These are phyloP conservation scores for Phanerodontia chrysosporium DNA, from an alignment of 768 basidiomycete genomes.

Conservation along the genomic window DNA sequence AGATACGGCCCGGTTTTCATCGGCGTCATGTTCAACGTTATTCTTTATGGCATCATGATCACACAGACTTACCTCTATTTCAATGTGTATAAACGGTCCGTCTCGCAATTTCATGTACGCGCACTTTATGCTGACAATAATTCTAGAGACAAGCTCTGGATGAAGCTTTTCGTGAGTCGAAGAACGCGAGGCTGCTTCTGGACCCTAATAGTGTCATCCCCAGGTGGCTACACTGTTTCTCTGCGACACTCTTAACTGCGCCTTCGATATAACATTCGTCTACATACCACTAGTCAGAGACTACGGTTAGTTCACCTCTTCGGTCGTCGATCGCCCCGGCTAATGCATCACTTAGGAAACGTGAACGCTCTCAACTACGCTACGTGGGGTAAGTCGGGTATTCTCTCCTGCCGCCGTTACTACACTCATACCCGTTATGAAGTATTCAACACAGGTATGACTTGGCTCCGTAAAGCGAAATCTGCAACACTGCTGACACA, in stretches of 20 bases:
- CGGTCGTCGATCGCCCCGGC: not conserved
- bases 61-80: conserved; percentile 46
- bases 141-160: conserved; percentile 40
- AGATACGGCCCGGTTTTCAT: conserved; percentile 50
- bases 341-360: conserved; percentile 25
- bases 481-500: conserved; percentile 37
- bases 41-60: conserved; percentile 48
- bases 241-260: conserved; percentile 45
- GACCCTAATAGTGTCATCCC: not conserved
- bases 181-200: too few species aligned
- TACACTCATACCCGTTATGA: not conserved
- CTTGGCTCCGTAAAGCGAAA: conserved; percentile 24
- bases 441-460: conserved; percentile 40
- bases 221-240: conserved; percentile 42
- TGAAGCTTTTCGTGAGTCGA: conserved; percentile 40
- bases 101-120: not conserved
- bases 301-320: conserved; percentile 33
- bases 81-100: conserved; percentile 36
- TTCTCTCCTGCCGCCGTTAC: not conserved
- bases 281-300: conserved; percentile 44
- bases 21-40: conserved; percentile 41
- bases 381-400: conserved; percentile 24
- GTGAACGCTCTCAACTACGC: conserved; percentile 22
- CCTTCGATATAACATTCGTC: conserved; percentile 41
- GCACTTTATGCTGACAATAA: not conserved